phyloP scores from a whole-genome alignment of 2,329 filamentous ascomycete genomes.

The Harringtonia lauricola region DNA sequence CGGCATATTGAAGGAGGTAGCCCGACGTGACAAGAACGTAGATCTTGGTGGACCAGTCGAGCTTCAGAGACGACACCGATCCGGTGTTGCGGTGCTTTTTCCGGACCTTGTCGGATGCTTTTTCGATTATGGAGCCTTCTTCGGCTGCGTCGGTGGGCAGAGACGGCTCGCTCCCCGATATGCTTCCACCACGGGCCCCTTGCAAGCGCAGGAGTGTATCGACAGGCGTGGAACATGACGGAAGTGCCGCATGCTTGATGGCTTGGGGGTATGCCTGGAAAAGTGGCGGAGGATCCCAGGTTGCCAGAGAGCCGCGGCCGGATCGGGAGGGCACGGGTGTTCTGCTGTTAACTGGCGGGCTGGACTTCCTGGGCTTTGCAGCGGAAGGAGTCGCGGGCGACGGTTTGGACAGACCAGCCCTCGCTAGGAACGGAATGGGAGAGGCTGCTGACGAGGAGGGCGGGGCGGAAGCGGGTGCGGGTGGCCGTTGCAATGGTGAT shows the following conservation, averaged over 20 bases:
- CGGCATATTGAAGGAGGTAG: slow-evolving; percentile 63
- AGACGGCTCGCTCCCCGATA: not conserved
- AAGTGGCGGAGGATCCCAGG: slow-evolving; percentile 62
- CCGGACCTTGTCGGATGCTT: slow-evolving; percentile 18
- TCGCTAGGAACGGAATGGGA: too few species aligned
- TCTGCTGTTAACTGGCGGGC: slow-evolving; percentile 10
- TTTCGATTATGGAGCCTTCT: slow-evolving; percentile 14
- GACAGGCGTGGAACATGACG: slow-evolving; percentile 54
- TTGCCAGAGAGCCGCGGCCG: slow-evolving; percentile 22
- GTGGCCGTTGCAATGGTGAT: not conserved
- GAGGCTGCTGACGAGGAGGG: not conserved
- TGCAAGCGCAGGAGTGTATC: slow-evolving; percentile 58
- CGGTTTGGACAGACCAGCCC: not conserved
- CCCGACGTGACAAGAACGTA: slow-evolving; percentile 62
- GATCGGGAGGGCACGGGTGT: slow-evolving; percentile 10
- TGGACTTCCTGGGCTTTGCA: slow-evolving; percentile 17
- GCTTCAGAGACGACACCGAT: slow-evolving; percentile 28
- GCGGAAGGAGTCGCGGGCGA: not conserved
- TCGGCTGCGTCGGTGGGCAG: slow-evolving; percentile 11
- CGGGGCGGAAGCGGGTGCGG: not conserved
- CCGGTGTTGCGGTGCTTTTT: slow-evolving; percentile 31
- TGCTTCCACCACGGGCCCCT: slow-evolving; percentile 36
- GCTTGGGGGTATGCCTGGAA: slow-evolving; percentile 84
- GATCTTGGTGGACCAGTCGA: slow-evolving; percentile 61
- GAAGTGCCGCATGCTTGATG: slow-evolving; percentile 61